Evolutionary conservation across 2,329 filamentous ascomycete genomes (phyloP).

Genomic region (Fusarium sp.): DNA sequence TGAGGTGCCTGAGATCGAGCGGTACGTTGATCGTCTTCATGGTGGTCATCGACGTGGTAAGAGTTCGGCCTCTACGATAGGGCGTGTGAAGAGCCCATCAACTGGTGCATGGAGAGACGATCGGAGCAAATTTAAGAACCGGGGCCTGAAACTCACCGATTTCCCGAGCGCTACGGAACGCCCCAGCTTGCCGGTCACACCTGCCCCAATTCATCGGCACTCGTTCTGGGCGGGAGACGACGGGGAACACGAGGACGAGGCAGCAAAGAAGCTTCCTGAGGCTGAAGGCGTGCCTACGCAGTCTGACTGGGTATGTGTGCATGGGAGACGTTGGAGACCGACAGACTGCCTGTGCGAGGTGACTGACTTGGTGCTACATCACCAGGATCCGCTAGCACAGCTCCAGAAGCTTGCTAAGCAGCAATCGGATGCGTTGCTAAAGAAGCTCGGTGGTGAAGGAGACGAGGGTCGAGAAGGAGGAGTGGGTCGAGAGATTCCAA

Average conservation of each 20-base stretch:
- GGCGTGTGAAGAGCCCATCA: constrained; percentile 29
- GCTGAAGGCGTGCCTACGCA: constrained; percentile 87
- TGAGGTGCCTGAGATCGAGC: constrained; percentile 84
- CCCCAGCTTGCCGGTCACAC: constrained; percentile 89
- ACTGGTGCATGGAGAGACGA: constrained; percentile 17
- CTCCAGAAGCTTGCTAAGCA: constrained; percentile 74
- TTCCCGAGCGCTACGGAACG: constrained; percentile 85
- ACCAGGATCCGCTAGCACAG: constrained; percentile 74
- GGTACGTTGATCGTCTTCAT: constrained; percentile 82
- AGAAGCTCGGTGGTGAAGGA: constrained; percentile 55
- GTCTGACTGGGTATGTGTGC: constrained; percentile 91
- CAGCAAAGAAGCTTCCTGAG: constrained; percentile 69
- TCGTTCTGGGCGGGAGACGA: constrained; percentile 69
- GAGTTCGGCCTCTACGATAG: constrained; percentile 41
- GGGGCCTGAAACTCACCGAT: constrained; percentile 77
- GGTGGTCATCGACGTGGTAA: constrained; percentile 63
- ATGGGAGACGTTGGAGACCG: constrained; percentile 58
- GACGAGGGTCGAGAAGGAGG: constrained; percentile 39
- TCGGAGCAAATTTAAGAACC: constrained; percentile 10
- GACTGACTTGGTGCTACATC: constrained; percentile 59
- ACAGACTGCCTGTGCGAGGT: constrained; percentile 63
- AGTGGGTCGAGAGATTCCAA: constrained; percentile 55
- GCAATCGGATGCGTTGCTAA: constrained; percentile 69
- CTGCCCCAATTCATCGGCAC: constrained; percentile 76
- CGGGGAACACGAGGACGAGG: constrained; percentile 54